Evolutionary conservation across 2,329 filamentous ascomycete species (phyloP), one percentile per base, ranked within the genome.

Genomic region (Neocucurbitaria cava): DNA sequence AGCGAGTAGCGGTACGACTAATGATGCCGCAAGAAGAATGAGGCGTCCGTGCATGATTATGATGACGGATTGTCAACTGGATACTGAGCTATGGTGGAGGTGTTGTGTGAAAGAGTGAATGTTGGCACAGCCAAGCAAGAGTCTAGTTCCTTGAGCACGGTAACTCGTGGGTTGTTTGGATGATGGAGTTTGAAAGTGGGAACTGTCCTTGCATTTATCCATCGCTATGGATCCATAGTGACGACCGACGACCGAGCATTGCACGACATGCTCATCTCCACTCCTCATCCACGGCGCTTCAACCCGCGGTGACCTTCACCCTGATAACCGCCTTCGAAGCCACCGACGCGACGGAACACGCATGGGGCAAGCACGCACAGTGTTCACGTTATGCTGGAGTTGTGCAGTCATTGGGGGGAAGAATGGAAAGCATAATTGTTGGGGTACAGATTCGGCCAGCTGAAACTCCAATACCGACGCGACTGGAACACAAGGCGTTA

Each of bases 401-500:
- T 59, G 47, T 23, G 39, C 59, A 42, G 23, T 56, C 46, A 68
- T 65, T 66, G 65, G 64, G 46, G 49, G 58, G 24, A 18, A 5
- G 6, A 5, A 10, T 11, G 15, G 30, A 31, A 15, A 41, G 64
- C 66, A 69, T 69, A 11, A 64, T 38, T 5, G 23, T 42, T 52
- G 43, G 45, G 39, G 13, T 36, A 63, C 58, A 1, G 31, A 63
- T 66, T n/a, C 17, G 63, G 61, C 47, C 46, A 53, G 56, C 39
- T 69, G 66, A 69, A 69, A 69, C 66, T 35, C 23, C 15, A 51
- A 36, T 18, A 38, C 55, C 44, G 43, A 61, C 41, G 43, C 43
- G 17, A 56, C 21, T 59, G 66, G 58, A 66, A 68, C 66, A 62
- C 58, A 53, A 51, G 52, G 59, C 55, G 66, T 69, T 50, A 55